phyloP scores from a whole-genome alignment of 768 basidiomycete genomes.

The Daedaleopsis nitida region DNA sequence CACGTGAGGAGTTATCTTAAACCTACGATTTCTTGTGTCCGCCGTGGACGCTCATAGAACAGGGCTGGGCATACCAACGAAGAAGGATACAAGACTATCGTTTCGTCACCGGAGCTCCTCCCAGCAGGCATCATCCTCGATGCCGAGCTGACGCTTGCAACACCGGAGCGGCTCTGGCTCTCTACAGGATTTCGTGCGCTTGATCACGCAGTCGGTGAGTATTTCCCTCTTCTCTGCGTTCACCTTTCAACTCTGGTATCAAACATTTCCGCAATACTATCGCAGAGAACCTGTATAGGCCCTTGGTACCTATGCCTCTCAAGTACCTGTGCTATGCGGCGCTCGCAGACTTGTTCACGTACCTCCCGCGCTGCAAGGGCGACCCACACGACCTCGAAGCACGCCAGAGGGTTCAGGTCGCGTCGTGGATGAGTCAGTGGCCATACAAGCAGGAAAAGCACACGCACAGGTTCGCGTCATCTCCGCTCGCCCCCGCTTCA shows the following conservation, averaged over 20 bases:
- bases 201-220: slow-evolving; percentile 75
- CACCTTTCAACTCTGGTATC: too few relatives aligned
- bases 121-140: slow-evolving; percentile 78
- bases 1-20: neutral
- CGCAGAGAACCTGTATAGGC: slow-evolving; percentile 65
- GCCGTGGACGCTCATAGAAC: slow-evolving; percentile 48
- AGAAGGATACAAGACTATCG: slow-evolving; percentile 61
- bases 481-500: neutral
- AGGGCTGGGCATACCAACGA: slow-evolving; percentile 50
- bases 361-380: slow-evolving; percentile 65
- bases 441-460: slow-evolving; percentile 58
- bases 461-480: slow-evolving; percentile 35
- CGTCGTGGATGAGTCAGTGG: slow-evolving; percentile 82
- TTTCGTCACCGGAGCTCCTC: slow-evolving; percentile 45
- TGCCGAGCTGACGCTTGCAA: slow-evolving; percentile 67
- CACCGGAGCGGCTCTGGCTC: slow-evolving; percentile 75
- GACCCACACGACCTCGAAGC: slow-evolving; percentile 53
- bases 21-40: neutral
- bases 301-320: slow-evolving; percentile 52
- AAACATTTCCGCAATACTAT: too few relatives aligned
- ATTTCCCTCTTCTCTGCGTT: neutral
- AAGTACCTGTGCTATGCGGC: slow-evolving; percentile 67
- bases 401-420: slow-evolving; percentile 69
- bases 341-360: slow-evolving; percentile 69
- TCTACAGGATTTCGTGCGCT: slow-evolving; percentile 78